A percentile compares a stretch with the other conserved stretches of the same genome.
Evolutionary conservation across 768 basidiomycete genomes (phyloP).

Genomic region (Calocybe gangraenosa): DNA sequence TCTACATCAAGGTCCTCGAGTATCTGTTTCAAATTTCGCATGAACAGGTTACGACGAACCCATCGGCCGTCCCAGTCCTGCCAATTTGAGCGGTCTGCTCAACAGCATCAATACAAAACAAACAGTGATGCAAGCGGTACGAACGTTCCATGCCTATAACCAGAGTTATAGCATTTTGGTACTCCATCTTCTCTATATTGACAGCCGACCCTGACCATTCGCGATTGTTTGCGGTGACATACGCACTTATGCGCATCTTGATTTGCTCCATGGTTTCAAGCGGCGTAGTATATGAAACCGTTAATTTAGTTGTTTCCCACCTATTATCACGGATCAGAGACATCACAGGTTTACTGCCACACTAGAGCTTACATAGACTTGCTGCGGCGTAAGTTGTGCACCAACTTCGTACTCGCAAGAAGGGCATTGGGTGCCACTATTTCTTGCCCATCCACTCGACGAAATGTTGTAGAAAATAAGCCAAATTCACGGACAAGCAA

Average conservation of each 20-base stretch:
- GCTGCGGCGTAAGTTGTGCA: conserved; percentile 74
- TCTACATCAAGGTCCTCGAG: conserved; percentile 72
- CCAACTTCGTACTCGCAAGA: conserved; percentile 64
- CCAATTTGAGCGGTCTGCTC: conserved; percentile 72
- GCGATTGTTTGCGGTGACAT: conserved; percentile 58
- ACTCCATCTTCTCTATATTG: conserved; percentile 79
- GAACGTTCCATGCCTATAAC: conserved; percentile 69
- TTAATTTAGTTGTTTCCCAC: conserved; percentile 69
- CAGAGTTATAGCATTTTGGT: conserved; percentile 65
- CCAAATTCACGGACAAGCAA: conserved; percentile 74
- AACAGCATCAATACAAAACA: not conserved
- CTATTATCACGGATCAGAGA: conserved; percentile 18
- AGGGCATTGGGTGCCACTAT: conserved; percentile 76
- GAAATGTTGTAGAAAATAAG: conserved; percentile 74
- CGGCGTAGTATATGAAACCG: conserved; percentile 65
- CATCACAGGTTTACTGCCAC: not conserved
- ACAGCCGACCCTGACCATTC: conserved; percentile 67
- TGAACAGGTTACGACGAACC: conserved; percentile 70
- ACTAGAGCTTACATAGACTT: conserved; percentile 56
- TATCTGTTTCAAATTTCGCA: conserved; percentile 66
- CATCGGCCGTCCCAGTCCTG: conserved; percentile 85
- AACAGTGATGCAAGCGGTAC: conserved; percentile 20
- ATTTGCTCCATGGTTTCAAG: conserved; percentile 69
- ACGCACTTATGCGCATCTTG: conserved; percentile 51
- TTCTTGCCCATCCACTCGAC: conserved; percentile 77